phyloP scores from a whole-genome alignment of 2,329 filamentous ascomycete species.

The Cercospora canescens region DNA sequence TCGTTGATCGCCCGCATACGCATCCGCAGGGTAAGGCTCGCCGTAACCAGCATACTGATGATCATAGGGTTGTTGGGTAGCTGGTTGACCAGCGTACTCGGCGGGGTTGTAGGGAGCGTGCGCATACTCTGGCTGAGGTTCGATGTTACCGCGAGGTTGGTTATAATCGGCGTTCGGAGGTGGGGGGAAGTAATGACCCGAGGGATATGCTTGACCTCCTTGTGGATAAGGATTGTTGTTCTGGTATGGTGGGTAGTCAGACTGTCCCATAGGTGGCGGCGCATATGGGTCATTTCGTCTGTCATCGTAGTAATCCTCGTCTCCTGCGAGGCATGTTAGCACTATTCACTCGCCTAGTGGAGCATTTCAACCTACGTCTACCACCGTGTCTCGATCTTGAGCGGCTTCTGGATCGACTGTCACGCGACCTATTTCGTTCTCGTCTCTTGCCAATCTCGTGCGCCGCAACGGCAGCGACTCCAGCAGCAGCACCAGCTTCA shows the following conservation, averaged over 20 bases:
- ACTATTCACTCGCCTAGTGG: not conserved
- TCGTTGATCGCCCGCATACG: conserved; percentile 34
- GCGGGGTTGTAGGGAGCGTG: conserved; percentile 46
- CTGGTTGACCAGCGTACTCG: conserved; percentile 41
- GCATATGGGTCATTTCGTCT: conserved; percentile 32
- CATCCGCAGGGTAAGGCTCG: conserved; percentile 34
- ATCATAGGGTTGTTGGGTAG: conserved; percentile 30
- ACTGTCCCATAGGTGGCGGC: conserved; percentile 38
- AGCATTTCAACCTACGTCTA: conserved; percentile 16
- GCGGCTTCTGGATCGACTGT: conserved; percentile 4
- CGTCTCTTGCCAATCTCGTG: conserved; percentile 58
- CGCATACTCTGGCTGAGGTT: conserved; percentile 28
- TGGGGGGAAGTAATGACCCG: conserved; percentile 52
- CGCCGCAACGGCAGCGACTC: conserved; percentile 57
- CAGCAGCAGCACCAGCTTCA: conserved; percentile 58
- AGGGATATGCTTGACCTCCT: conserved; percentile 40
- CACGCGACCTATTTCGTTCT: conserved; percentile 52
- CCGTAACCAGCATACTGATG: conserved; percentile 34
- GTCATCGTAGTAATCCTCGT: conserved; percentile 25
- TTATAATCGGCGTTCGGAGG: conserved; percentile 38
- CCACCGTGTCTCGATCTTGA: conserved; percentile 7
- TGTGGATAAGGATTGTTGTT: conserved; percentile 30
- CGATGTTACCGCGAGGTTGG: conserved; percentile 34
- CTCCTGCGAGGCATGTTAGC: conserved; percentile 1
- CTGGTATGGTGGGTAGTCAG: conserved; percentile 32